Conservation (phyloP, 2,329 filamentous ascomycete species). For the Pseudopithomyces chartarum region DNA sequence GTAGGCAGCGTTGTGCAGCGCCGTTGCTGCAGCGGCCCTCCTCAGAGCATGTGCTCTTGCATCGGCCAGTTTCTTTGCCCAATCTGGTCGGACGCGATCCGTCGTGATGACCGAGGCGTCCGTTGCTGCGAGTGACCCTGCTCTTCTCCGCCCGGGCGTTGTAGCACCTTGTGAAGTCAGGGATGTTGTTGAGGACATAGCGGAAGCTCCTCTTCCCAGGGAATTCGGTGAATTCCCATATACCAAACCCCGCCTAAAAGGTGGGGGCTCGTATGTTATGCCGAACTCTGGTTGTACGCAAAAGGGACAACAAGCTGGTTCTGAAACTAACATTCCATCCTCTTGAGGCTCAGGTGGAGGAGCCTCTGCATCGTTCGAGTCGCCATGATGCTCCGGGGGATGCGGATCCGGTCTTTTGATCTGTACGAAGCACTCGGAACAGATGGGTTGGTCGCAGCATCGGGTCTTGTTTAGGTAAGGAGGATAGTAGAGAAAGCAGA, state of each 20-base stretch:
- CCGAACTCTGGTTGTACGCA: constrained; percentile 95
- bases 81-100: constrained; percentile 90
- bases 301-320: constrained; percentile 91
- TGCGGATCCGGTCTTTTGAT: constrained; percentile 95
- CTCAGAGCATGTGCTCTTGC: constrained; percentile 85
- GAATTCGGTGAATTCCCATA: constrained; percentile 65
- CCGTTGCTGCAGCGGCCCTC: constrained; percentile 88
- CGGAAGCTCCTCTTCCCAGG: constrained; percentile 63
- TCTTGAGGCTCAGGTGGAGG: constrained; percentile 53
- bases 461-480: constrained; percentile 92
- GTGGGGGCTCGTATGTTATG: constrained; percentile 89
- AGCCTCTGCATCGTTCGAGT: constrained; percentile 43
- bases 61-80: constrained; percentile 85
- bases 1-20: constrained; percentile 92
- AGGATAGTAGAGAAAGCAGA: constrained; percentile 95
- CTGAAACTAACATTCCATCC: constrained; percentile 76
- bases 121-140: constrained; percentile 77
- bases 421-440: constrained; percentile 98
- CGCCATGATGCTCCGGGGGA: constrained; percentile 74
- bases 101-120: constrained; percentile 89
- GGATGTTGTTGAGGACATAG: constrained; percentile 87
- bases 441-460: constrained; percentile 95
- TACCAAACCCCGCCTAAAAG: constrained; percentile 81
- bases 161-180: constrained; percentile 63
- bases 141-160: constrained; percentile 59